Base-by-base conservation (phyloP, 225 moss, liverwort and hornwort species). In the Anthoceros angustus region DNA sequence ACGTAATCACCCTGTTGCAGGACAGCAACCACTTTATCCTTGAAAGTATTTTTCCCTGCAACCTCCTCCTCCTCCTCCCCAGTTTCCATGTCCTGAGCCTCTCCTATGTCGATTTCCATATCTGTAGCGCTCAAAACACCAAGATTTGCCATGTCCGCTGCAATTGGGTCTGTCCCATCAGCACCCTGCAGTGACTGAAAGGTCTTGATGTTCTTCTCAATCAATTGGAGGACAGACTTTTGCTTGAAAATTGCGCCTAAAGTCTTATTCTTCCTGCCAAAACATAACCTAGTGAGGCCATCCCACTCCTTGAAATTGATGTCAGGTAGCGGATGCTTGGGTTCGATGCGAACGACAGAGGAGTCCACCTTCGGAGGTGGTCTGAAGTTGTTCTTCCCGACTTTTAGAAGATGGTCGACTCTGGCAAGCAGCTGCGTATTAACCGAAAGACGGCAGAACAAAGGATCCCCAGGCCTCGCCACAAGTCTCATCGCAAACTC, bases 291-390 rank as follows among this genome's bases (percentile, higher is more conserved):
- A 26, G 88, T 86, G 40, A 92, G 84, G 8, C 91, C 88, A 62
- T 88, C 86, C 88, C 83, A 92, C 43, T 92, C 88, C 76, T 86
- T 88, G 41, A 92, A 88, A 75, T 88, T 77, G 55, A 88, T 84
- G 41, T 74, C 73, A 61, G 88, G 86, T 16, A 86, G 64, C 10
- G 86, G 86, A 66, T 64, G 84, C 4, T 84, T 80, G 15, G 86
- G 84, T 69, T 89, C 89, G 64, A 89, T 89, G 15, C 89, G 74
- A 26, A 92, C 86, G n/a, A 92, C 88, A 39, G 88, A 88, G 16
- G 89, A 89, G 68, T 86, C 86, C 21, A 92, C 86, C 69, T 92
- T 92, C 7, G 91, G 86, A 12, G 88, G 91, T 41, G 91, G 91
- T 61, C 85, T 77, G 68, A 92, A 86, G 62, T 88, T 92, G 72